Base-by-base conservation (phyloP, 192 early-diverging fungal genomes). In the Coemansia sp. region DNA sequence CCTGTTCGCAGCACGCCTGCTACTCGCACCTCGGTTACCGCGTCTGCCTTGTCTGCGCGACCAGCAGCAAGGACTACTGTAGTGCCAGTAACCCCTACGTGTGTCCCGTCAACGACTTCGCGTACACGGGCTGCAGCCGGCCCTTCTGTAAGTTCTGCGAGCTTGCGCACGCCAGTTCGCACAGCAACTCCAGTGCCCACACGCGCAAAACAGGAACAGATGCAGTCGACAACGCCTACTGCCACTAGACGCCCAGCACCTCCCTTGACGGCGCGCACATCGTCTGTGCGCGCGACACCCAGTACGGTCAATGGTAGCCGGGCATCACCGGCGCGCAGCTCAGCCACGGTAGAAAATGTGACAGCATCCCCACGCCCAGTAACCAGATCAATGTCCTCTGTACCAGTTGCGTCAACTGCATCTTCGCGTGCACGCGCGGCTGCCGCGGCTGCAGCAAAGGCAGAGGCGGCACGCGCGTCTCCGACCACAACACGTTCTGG, bases 351-450 rank as follows among this genome's bases (percentile, higher is more conserved):
- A 22, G 25, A 36, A 6, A 36, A 36, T 1, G 33, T 10, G 33
- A 10, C 33, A 36, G 33, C 33, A 36, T 62, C 61, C 14, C 61
- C 61, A 17, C 61, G 61, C 31, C 61, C 61, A 25, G 61, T 62
- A 29, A 62, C 61, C n/a, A 42, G 61, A 27, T 62, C 61, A 36
- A 62, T 62, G 61, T 52, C 61, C 14, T 17, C 23, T 51, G 50
- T 57, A 3, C 56, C 56, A 11, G 56, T 57, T 21, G 56, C 56
- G 56, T 57, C 56, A 27, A 57, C 42, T 3, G 61, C 61, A 19
- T 46, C 51, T 29, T 74, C 72, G 57, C 66, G 72, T 10, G 72
- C 72, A 5, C 67, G 72, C 2, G 72, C 72, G 2, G 66, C 72
- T 3, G 61, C 55, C 11, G 72, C 66, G 0, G 72, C 66, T 10